Evolutionary conservation across 2,329 filamentous ascomycete genomes (phyloP).

Genomic region (Paecilomyces variotii): DNA sequence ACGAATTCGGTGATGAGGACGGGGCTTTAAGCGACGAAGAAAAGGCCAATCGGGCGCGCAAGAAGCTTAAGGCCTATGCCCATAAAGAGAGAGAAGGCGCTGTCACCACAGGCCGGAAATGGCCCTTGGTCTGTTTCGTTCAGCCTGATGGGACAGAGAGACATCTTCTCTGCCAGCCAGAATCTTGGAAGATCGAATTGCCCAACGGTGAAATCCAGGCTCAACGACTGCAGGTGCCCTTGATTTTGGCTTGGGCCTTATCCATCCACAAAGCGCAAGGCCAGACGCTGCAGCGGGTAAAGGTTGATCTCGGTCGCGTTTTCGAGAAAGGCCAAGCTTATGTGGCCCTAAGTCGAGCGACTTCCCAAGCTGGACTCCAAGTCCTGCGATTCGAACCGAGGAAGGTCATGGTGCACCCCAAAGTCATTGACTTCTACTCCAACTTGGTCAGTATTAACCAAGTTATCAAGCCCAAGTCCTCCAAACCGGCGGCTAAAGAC

Average conservation of each 20-base stretch:
- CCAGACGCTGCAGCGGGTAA: slow-evolving; percentile 86
- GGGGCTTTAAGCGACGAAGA: slow-evolving; percentile 40
- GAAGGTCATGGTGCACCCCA: slow-evolving; percentile 91
- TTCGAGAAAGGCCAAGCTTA: slow-evolving; percentile 99
- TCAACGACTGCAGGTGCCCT: slow-evolving; percentile 69
- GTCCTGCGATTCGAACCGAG: slow-evolving; percentile 79
- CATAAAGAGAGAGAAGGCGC: slow-evolving; percentile 40
- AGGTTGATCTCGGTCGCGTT: slow-evolving; percentile 82
- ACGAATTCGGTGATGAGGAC: slow-evolving; percentile 43
- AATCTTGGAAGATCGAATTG: slow-evolving; percentile 95
- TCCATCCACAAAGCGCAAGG: slow-evolving; percentile 98
- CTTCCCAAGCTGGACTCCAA: slow-evolving; percentile 76
- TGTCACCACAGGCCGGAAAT: slow-evolving; percentile 50
- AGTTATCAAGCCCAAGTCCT: slow-evolving; percentile 22
- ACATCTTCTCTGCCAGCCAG: slow-evolving; percentile 71
- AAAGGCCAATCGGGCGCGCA: slow-evolving; percentile 37
- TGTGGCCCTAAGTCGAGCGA: slow-evolving; percentile 89
- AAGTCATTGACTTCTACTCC: slow-evolving; percentile 77
- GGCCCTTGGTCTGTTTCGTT: slow-evolving; percentile 77
- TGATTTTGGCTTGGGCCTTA: slow-evolving; percentile 93
- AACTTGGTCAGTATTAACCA: slow-evolving; percentile 68
- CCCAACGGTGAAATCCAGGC: slow-evolving; percentile 91
- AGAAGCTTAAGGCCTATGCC: slow-evolving; percentile 49
- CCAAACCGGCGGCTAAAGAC: slow-evolving; percentile 18
- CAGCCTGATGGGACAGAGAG: slow-evolving; percentile 69